Base-by-base conservation (phyloP, 768 basidiomycete genomes). In the Auricularia sp. region DNA sequence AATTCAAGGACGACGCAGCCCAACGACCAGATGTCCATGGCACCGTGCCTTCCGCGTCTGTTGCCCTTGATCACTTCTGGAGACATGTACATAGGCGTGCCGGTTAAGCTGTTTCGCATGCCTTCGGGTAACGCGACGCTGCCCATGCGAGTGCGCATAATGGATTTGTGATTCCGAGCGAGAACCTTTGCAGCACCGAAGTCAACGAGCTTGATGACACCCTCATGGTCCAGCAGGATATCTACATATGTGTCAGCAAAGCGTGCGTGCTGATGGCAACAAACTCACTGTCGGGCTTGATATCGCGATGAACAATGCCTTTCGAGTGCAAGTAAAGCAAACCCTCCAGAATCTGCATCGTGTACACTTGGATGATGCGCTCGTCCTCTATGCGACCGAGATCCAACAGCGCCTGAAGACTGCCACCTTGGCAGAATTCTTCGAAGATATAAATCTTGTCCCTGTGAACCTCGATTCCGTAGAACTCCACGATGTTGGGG, bases 41-140 rank as follows among this genome's bases (percentile, higher is more conserved):
- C 93, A 18, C 97, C 97, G 67, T 91, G 87, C 61, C 89, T 81
- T 34, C 94, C 93, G 14, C 86, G 80, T 67, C 83, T 87, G 70
- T 96, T 93, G 70, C 90, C 97, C 77, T 96, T 92, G 79, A 99
- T 98, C 63, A 97, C 86, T 73, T 99, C 97, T 1, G 97, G 97
- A 4, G 95, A 97, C 93, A 99, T 98, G 75, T 99, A 98, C 96
- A 98, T 98, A 0, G 97, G 97, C 12, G 97, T 99, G 18, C 94
- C 96, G 1, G 95, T 97, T 39, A 99, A 77, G 69, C 90, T 91
- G 75, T 93, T 94, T 72, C 87, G 87, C 76, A 87, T 79, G 36
- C 81, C 84, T 33, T 81, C 65, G 1, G 72, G 51, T n/a, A 67
- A 69, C 23, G 71, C 70, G n/a, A 75, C 71, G 64, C 81, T 71